Base-by-base conservation (phyloP, 371 early-diverging fungal species). In the Mortierella sp. region DNA sequence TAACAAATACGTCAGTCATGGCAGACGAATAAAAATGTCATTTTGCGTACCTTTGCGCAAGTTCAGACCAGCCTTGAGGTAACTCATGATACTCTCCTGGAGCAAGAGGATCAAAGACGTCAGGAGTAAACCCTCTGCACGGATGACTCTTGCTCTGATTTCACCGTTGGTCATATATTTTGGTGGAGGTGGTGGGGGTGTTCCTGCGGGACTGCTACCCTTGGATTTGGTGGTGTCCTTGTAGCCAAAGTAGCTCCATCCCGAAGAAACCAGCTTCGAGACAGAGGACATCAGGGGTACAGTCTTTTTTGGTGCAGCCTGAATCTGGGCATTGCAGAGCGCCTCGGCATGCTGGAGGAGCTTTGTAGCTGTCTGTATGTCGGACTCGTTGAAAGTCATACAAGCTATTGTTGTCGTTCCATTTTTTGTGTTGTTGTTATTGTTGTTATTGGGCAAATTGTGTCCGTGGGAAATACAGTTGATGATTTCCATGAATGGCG, bases 21-120 rank as follows among this genome's bases (percentile, higher is more conserved):
- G 31, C 31, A 60, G 11, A 31, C 31, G 42, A 28, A 14, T 6
- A 26, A 10, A 57, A 7, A 26, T 26, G 26, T 3, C 63, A 60
- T 6, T 3, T 31, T 3, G 31, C 8, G 34, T 89, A 93, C 94
- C 94, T 91, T 91, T 85, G 50, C 92, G 88, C 45, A 94, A 78
- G 77, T 93, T 94, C 34, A 92, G 74, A 16, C 92, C 94, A 9
- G 90, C 91, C 76, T 92, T 92, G n/a, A 93, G 83, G 70, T 93
- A 94, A 8, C 92, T 91, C 48, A 92, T 88, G 3, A 90, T 81
- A 13, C 90, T 91, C 76, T 92, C 94, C 81, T 92, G 91, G 14
- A 91, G 80, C 48, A 94, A 82, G 73, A 91, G 88, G 58, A 92
- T 84, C 57, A 93, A 82, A 10, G 92, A 90, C 70, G 91, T 94